These are phyloP conservation scores for Torulaspora microellipsoides DNA, from an alignment of 805 yeast species.

Conservation along the genomic window DNA sequence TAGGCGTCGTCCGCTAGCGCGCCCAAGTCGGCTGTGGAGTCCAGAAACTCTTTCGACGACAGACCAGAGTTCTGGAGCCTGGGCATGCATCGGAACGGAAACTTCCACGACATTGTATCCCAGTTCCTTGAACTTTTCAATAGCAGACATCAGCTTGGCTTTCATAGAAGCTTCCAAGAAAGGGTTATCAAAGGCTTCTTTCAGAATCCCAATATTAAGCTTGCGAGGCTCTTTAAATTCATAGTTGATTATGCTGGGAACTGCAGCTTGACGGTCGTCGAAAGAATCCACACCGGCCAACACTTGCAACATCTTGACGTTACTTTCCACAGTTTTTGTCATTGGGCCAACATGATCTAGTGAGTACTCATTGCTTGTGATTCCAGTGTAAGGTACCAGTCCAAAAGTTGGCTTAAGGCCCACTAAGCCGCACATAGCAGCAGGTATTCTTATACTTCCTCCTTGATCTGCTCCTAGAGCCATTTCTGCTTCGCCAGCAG, in stretches of 20 bases:
- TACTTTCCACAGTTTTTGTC: constrained; percentile 36
- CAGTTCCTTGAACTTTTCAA: constrained; percentile 27
- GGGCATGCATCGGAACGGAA: constrained; percentile 35
- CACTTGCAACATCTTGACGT: constrained; percentile 32
- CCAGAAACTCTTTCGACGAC: constrained; percentile 30
- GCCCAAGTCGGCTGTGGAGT: constrained; percentile 8
- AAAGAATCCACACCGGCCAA: constrained; percentile 37
- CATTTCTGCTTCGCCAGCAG: constrained; percentile 43
- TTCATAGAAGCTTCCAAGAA: constrained; percentile 32
- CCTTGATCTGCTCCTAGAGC: constrained; percentile 48
- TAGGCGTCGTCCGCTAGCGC: constrained; percentile 12
- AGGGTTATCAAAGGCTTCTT: constrained; percentile 36
- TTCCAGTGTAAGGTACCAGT: constrained; percentile 37
- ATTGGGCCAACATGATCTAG: constrained; percentile 40
- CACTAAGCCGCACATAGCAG: constrained; percentile 41
- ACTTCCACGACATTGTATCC: constrained; percentile 37
- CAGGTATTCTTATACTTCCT: constrained; percentile 48
- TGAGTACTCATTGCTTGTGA: constrained; percentile 34
- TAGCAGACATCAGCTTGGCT: constrained; percentile 28
- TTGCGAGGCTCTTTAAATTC: constrained; percentile 12
- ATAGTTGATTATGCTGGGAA: constrained; percentile 26
- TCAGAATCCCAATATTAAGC: constrained; percentile 34
- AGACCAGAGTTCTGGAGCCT: constrained; percentile 39
- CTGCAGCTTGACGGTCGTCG: constrained; percentile 32
- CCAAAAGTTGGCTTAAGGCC: constrained; percentile 52